Base-by-base conservation (phyloP, 805 yeast genomes). In the Metschnikowia santaceciliae region DNA sequence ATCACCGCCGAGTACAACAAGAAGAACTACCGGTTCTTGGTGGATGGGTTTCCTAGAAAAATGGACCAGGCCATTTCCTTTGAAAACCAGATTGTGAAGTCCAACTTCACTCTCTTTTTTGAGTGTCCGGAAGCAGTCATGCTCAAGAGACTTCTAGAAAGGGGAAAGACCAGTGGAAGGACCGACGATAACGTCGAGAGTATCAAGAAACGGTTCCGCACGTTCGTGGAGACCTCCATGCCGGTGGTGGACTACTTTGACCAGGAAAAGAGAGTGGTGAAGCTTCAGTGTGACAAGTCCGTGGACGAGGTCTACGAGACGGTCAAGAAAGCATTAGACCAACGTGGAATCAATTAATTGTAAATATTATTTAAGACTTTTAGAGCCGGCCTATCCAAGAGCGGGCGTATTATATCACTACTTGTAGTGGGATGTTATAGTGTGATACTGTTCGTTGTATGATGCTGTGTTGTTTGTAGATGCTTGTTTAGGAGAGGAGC, bases 61-160 rank as follows among this genome's bases (percentile, higher is more conserved):
- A 92, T 94, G 97, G 98, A 94, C 70, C 99, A 92, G 74, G 98
- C 98, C 0, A 53, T 86, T 38, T 87, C 92, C n/a, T 92, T 92
- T 66, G 98, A 92, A 71, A 82, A 86, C 37, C 74, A 81, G 64
- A 67, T 83, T 60, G 94, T 83, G 61, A 85, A 77, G 67, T 85
- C 88, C 55, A 75, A 82, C 23, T 80, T 86, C 69, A 82, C 88
- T 1, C 72, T 88, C 39, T 88, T 84, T 69, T 88, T 88, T 62
- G 90, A 87, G 57, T 88, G 95, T 67, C 88, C 92, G 0, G 94
- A 87, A 67, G 64, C 71, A 38, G 87, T 89, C 49, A 91, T 92
- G 97, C 76, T 90, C 58, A 71, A 80, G 57, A 83, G 99, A 67
- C 77, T 92, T 55, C 72, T 92, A 53, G 88, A 90, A 69, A 82